A percentile compares a stretch with the other conserved stretches of the same genome.
phyloP scores from a whole-genome alignment of 805 yeast genomes.

The Ogataea sp. region DNA sequence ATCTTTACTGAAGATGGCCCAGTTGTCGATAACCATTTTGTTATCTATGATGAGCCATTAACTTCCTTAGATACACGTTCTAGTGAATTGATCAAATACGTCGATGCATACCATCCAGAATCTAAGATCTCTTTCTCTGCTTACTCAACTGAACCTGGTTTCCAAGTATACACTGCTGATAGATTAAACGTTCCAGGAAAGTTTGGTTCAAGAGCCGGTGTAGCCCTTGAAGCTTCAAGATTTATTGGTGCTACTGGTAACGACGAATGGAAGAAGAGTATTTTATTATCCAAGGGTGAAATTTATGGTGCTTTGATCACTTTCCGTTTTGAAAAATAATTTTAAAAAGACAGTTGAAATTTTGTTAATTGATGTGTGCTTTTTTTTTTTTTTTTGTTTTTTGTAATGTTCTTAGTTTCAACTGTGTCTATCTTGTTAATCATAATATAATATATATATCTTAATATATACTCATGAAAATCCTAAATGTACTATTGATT shows the following conservation, averaged over 20 bases:
- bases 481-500: no score
- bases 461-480: no score
- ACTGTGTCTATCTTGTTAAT: no score
- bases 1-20: conserved; percentile 18
- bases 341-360: not conserved
- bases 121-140: conserved; percentile 34
- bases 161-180: conserved; percentile 61
- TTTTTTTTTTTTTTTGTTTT: no score
- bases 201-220: conserved; percentile 36
- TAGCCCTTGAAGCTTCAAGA: conserved; percentile 57
- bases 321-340: conserved; percentile 1
- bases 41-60: conserved; percentile 23
- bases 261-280: conserved; percentile 40
- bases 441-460: no score
- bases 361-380: not conserved
- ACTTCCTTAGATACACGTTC: conserved; percentile 32
- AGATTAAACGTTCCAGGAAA: conserved; percentile 29
- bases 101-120: conserved; percentile 25
- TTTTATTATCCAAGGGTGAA: conserved; percentile 37
- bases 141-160: conserved; percentile 55
- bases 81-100: conserved; percentile 1
- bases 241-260: conserved; percentile 46
- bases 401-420: no score
- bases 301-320: conserved; percentile 41
- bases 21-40: conserved; percentile 42